Evolutionary conservation across 2,329 filamentous ascomycete genomes (phyloP), one percentile per base, ranked within the genome.

Genomic region (Monilinia aucupariae): DNA sequence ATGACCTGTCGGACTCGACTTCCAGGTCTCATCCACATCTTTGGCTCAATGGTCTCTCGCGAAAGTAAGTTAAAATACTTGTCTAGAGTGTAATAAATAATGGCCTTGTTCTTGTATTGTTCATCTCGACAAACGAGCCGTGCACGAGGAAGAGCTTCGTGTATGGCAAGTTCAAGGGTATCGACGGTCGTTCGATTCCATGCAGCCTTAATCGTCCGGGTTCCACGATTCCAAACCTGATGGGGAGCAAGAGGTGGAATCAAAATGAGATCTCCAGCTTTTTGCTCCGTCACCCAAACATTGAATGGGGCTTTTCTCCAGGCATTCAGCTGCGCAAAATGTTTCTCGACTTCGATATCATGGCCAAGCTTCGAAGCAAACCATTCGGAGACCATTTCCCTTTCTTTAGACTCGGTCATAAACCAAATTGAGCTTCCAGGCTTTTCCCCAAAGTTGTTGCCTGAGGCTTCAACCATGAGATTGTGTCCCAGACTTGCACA

Each of bases 61-160:
- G 81, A 78, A 61, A 82, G 78, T 20, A 90, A 81, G n/a, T 79
- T 78, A 66, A 81, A 79, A 73, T 97, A 97, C 71, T 92, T 94
- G 13, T 88, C 78, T 4, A 97, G 80, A 0, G 92, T 91, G 73
- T 88, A 96, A 75, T 92, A 96, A 51, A 97, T 82, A 64, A 97
- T 97, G 6, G 92, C 91, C 74, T 97, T 97, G 78, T 96, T 97
- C 75, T 97, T 97, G 80, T 99, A 99, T 75, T 97, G 93, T 74
- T 99, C 94, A 69, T 99, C 94, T 45, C 94, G 89, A 73, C 94
- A 97, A 3, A 97, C 93, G 69, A 97, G 84, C 15, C 92, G 85
- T 12, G 92, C 91, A 69, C 92, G 91, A 0, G 92, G 92, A 3
- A 99, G 80, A 0, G 93, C 92, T 77, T 97, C 94, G 64, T 86